Base-by-base conservation (phyloP, 495 filamentous ascomycete genomes). In the Trypethelium eluteriae region DNA sequence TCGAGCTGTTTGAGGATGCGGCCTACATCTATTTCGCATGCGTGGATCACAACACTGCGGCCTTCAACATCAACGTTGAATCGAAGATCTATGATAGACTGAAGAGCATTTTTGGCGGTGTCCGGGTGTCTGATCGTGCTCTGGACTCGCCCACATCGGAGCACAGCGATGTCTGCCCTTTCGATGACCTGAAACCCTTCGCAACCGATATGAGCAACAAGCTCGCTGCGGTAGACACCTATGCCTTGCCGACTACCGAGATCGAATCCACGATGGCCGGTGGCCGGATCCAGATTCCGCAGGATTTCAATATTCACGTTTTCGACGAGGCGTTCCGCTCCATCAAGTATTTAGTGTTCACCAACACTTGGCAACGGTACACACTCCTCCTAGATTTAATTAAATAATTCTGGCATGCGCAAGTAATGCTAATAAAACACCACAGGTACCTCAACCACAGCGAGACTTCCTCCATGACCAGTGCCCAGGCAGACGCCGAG, bases 1-100 rank as follows among this genome's bases (percentile, higher is more conserved):
- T 62, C 2, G 69, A 74, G 38, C 71, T 70, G 62, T 76, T 71
- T 62, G 66, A 66, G 34, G 71, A 75, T 44, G 75, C 74, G 11
- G 66, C 68, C 2, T 62, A 73, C 47, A 76, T 76, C 68, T 77
- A 70, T 65, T 73, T 74, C 62, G 68, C 70, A 18, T 68, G 74
- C 38, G 65, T 77, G 39, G 68, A 73, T 38, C 69, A 71, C 38
- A 67, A 67, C 63, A 77, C 75, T 1, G 74, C 75, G 16, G 66
- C 72, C 46, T 73, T 73, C 18, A 67, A 69, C 6, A 75, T 77
- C 68, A 77, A 77, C 65, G 71, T 77, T 64, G 73, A 77, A 16
- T 70, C 68, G 62, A 69, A 73, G 39, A 70, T 71, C 65, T 71
- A 69, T 66, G 50, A 57, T 12, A 47, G 50, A 1, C 70, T 76